Base-by-base conservation (phyloP, 2,329 filamentous ascomycete species). In the Plenodomus biglobosus region DNA sequence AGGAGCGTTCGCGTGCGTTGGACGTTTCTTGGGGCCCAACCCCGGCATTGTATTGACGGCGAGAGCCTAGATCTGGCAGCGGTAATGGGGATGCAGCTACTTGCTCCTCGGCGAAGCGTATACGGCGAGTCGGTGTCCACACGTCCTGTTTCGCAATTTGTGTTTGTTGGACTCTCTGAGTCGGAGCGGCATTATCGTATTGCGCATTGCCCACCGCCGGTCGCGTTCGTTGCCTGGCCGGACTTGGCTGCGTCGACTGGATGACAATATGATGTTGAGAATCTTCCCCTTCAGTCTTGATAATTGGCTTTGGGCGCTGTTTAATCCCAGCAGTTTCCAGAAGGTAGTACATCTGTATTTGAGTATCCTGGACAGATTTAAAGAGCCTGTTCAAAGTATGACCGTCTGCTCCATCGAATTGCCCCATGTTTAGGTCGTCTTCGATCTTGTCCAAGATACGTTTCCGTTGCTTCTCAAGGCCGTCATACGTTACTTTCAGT, bases 161-260 rank as follows among this genome's bases (percentile, higher is more conserved):
- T 7, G 62, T 70, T 36, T 65, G 62, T 42, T 63, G 70, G 8
- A 64, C 52, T 35, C 62, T 69, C 48, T 72, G 68, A 15, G 69
- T 72, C 44, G 69, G 68, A 6, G 63, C 61, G 16, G 67, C 53
- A 43, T 58, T 53, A 37, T 52, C 52, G 3, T 52, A 53, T 1
- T 47, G 58, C 38, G 43, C 38, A 6, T 55, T 50, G 7, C 43
- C 19, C 2, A 16, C 19, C 2, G 17, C 22, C n/a, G 38, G 24
- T n/a, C 52, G 60, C 4, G 20, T n/a, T 17, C 45, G 53, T 17
- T 59, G 53, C 2, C 55, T 50, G 24, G 42, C 45, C 8, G 65
- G 62, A 15, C 59, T 62, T 7, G 55, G 51, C 44, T 70, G 69
- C 10, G 68, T 72, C 2, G 68, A 68, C 35, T 64, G 50, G 15